phyloP scores from a whole-genome alignment of 2,329 filamentous ascomycete genomes.

The Microthyrium microscopicum region DNA sequence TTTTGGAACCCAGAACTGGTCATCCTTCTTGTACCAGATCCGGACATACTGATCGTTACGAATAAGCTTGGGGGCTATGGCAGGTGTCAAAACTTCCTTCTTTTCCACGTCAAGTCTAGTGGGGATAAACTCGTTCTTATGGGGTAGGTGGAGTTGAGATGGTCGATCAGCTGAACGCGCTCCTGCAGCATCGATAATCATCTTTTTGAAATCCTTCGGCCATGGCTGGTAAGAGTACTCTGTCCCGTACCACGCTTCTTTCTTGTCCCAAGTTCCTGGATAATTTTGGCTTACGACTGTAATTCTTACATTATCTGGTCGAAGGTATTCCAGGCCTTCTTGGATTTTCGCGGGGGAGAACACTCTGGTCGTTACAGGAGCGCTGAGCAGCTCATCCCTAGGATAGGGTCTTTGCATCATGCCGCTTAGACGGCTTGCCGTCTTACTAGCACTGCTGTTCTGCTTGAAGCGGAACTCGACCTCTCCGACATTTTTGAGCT shows the following conservation, averaged over 20 bases:
- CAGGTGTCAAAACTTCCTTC: slow-evolving; percentile 58
- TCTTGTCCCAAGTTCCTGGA: slow-evolving; percentile 70
- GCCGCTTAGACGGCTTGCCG: slow-evolving; percentile 68
- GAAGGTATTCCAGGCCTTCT: slow-evolving; percentile 54
- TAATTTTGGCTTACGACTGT: slow-evolving; percentile 68
- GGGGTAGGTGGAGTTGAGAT: slow-evolving; percentile 64
- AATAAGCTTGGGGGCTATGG: slow-evolving; percentile 61
- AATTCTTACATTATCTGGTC: slow-evolving; percentile 80
- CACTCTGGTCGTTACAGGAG: slow-evolving; percentile 54
- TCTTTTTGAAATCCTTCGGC: slow-evolving; percentile 53
- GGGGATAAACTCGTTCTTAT: slow-evolving; percentile 91
- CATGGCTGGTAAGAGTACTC: slow-evolving; percentile 78
- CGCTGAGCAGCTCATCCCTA: slow-evolving; percentile 75
- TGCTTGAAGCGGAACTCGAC: slow-evolving; percentile 92
- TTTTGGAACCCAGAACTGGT: slow-evolving; percentile 95
- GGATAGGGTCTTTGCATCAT: slow-evolving; percentile 78
- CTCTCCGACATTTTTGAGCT: slow-evolving; percentile 78
- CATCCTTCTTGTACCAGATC: slow-evolving; percentile 97
- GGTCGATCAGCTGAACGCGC: slow-evolving; percentile 43
- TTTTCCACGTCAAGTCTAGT: slow-evolving; percentile 82
- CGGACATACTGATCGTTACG: slow-evolving; percentile 67
- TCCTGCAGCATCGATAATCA: slow-evolving; percentile 48
- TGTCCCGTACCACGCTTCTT: slow-evolving; percentile 96
- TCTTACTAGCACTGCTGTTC: slow-evolving; percentile 76
- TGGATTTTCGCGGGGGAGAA: slow-evolving; percentile 68